Evolutionary conservation across 306 rosid species (phyloP), one percentile per base, ranked within the genome.

Genomic region (Echinosophora koreensis): DNA sequence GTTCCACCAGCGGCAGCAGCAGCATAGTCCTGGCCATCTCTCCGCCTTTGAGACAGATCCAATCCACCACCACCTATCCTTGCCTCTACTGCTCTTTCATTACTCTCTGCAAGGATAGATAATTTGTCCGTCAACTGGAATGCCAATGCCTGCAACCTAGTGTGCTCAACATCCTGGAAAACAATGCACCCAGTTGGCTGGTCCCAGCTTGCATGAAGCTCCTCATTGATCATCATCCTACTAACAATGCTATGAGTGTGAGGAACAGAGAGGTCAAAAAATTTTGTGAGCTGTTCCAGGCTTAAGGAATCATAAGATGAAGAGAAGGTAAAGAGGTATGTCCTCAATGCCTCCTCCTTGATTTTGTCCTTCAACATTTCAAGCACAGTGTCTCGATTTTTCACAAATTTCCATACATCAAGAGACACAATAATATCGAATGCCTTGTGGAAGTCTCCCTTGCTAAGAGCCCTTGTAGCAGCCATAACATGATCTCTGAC

Each of bases 401-500:
- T 83, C 5, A 96, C 89, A 83, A 96, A 94, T 69, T 87, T 96
- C 99, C 99, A 96, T 3, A 84, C 92, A 77, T 88, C 98, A 60
- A 96, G 88, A 69, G 99, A 92, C 14, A 67, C 80, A 60, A 93
- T 85, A 46, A 91, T 86, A 12, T 87, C 93, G 78, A 82, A 91
- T 17, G 96, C 85, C 84, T 85, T 89, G 22, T 85, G 86, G 84
- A 67, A 91, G 75, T 96, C 98, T 39, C 98, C 99, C 69, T 88
- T 89, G 46, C 52, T 73, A 47, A 96, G 97, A 58, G 87, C 89
- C 85, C 99, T 69, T 6, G 93, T 87, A 32, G 99, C 98, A 81
- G 98, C 94, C 97, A 92, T 93, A 47, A 96, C 87, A 52, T 96
- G 98, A 73, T 96, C 99, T 54, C 97, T 81, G 12, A 96, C 99